phyloP scores from a whole-genome alignment of 352 stramenopile genomes.

The Pythium sukuiense region DNA sequence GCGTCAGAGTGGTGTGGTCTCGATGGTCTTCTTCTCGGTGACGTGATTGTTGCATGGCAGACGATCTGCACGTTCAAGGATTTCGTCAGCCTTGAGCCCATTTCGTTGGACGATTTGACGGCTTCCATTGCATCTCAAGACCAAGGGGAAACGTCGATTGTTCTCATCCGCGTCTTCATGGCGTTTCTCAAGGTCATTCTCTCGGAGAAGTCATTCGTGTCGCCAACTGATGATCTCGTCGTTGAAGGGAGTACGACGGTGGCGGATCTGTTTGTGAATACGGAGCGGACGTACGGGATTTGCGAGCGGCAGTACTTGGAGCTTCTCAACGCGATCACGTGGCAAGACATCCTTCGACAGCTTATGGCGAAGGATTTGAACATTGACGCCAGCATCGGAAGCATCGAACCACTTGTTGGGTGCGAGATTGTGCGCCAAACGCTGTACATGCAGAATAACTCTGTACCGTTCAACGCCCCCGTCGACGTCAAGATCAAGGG shows the following conservation, averaged over 20 bases:
- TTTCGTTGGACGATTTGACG: slow-evolving; percentile 63
- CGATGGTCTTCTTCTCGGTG: slow-evolving; percentile 57
- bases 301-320: slow-evolving; percentile 68
- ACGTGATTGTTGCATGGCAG: slow-evolving; percentile 81
- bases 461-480: slow-evolving; percentile 75
- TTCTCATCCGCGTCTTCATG: slow-evolving; percentile 69
- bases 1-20: slow-evolving; percentile 48
- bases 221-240: slow-evolving; percentile 67
- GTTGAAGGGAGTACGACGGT: slow-evolving; percentile 83
- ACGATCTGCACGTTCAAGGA: slow-evolving; percentile 74
- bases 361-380: slow-evolving; percentile 80
- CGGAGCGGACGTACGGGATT: slow-evolving; percentile 72
- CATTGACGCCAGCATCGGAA: slow-evolving; percentile 72
- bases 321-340: slow-evolving; percentile 77
- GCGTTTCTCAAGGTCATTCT: slow-evolving; percentile 70
- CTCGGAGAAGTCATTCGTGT: slow-evolving; percentile 80
- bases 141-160: slow-evolving; percentile 40
- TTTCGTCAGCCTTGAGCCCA: slow-evolving; percentile 59
- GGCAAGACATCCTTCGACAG: slow-evolving; percentile 83
- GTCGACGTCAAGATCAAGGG: slow-evolving; percentile 79
- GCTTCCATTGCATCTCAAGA: slow-evolving; percentile 48
- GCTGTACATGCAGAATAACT: slow-evolving; percentile 83
- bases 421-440: slow-evolving; percentile 82
- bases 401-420: slow-evolving; percentile 68
- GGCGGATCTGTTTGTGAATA: slow-evolving; percentile 73